Conservation (phyloP, 345 rosid species). For the Boechera retrofracta region DNA sequence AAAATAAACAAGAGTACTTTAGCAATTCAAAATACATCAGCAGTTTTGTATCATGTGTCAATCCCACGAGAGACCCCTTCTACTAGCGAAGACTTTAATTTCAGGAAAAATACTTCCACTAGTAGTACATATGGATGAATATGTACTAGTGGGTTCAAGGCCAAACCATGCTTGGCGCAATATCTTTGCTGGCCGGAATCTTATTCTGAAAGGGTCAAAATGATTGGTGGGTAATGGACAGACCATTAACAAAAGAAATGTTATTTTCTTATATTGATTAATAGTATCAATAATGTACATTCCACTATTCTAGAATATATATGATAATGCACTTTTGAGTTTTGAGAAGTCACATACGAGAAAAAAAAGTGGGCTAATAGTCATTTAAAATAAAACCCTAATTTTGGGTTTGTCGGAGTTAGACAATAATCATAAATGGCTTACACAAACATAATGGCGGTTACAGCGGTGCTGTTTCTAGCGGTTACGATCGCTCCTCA, state of each 20-base stretch:
- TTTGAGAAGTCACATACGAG: not conserved
- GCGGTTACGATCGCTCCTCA: not conserved
- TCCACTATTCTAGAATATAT: not conserved
- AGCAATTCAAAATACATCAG: not conserved
- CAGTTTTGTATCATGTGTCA: not conserved
- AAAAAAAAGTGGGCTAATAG: not conserved
- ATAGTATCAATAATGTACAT: not conserved
- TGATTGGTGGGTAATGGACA: not conserved
- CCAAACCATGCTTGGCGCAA: not conserved
- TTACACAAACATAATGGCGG: not conserved
- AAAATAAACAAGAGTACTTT: not conserved
- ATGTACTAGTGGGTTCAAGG: not conserved
- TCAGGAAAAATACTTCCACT: not conserved
- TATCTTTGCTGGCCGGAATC: not conserved
- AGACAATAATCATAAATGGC: not conserved
- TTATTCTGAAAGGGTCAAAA: not conserved
- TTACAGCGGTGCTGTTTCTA: constrained; percentile 12
- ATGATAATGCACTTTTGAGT: constrained; percentile 9
- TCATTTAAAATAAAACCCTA: no score
- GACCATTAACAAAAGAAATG: not conserved
- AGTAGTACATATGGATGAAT: not conserved
- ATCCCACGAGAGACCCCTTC: not conserved
- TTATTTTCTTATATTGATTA: no score
- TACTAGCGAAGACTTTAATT: not conserved
- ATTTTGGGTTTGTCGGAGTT: no score